Base-by-base conservation (phyloP, 2,329 filamentous ascomycete species). In the Rutstroemia sp. region DNA sequence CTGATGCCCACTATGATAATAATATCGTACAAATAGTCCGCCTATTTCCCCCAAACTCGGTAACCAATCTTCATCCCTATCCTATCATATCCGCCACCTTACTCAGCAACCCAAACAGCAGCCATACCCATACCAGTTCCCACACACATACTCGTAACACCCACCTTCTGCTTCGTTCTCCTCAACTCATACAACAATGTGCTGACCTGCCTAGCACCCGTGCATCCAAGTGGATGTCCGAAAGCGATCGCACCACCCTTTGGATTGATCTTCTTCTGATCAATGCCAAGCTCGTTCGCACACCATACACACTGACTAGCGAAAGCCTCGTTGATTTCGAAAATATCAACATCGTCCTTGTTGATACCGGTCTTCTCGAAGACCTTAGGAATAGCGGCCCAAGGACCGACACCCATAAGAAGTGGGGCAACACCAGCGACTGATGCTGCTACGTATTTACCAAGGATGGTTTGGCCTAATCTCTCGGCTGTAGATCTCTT, bases 241-340 rank as follows among this genome's bases (percentile, higher is more conserved):
- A 96, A 96, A 10, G 92, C 92, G 72, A 96, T 96, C 37, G 92
- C 92, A 61, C 92, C 92, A 63, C 92, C 94, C 81, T 96, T 96
- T 67, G 92, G 92, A 77, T 97, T 97, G 70, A 99, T 85, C 82
- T 96, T 97, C 63, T 89, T 86, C 59, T 79, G 70, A 53, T 90
- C 88, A 27, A 99, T 75, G 46, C 86, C 87, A 21, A 99, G 82
- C 78, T 96, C 86, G 68, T 94, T 89, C 61, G 89, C 83, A 73
- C 91, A 96, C 88, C 88, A 97, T 63, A 97, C 74, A 73, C 90
- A 96, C 80, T 97, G 92, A 62, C 84, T 89, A 34, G 94, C 94
- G 72, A 99, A 99, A 1, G 94, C 94, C 81, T 99, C 94, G 78
- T 99, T 99, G 80, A 99, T 96, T 82, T 99, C 94, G 69, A 83